These are phyloP conservation scores for Schizophyllum amplum DNA, from an alignment of 1,284 basidiomycete species.

Conservation along the genomic window DNA sequence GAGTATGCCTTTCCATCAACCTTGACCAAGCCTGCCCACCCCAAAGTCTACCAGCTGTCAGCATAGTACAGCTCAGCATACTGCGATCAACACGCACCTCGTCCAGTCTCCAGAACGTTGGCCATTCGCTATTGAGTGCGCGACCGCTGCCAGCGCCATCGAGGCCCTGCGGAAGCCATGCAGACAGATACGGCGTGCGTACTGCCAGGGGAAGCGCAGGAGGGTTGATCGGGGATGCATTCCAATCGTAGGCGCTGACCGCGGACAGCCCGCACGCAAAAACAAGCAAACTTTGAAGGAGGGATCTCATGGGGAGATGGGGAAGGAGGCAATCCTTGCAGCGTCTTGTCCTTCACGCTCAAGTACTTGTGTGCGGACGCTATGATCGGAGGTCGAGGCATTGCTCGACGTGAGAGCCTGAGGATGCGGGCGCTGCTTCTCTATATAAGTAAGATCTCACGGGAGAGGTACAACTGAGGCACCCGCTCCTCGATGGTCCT, in stretches of 20 bases:
- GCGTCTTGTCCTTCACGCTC: too few species aligned
- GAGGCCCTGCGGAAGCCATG: conserved; percentile 45
- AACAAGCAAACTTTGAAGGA: not conserved
- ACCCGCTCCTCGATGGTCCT: too few species aligned
- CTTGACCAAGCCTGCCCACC: conserved; percentile 61
- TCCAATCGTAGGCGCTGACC: conserved; percentile 31
- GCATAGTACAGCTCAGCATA: not conserved
- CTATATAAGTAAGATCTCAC: too few species aligned
- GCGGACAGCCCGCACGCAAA: conserved; percentile 7
- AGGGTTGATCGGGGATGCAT: conserved; percentile 50
- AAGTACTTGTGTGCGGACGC: too few species aligned
- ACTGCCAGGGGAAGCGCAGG: conserved; percentile 53
- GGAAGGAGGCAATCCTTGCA: not conserved
- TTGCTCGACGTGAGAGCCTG: too few species aligned
- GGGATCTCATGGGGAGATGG: not conserved
- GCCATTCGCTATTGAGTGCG: conserved; percentile 55
- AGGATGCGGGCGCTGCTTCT: too few species aligned
- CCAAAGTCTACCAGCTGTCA: conserved; percentile 35
- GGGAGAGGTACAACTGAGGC: too few species aligned
- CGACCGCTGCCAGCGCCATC: conserved; percentile 29
- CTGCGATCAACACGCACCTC: conserved; percentile 22
- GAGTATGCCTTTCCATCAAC: conserved; percentile 52
- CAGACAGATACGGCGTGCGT: conserved; percentile 54
- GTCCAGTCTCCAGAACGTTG: conserved; percentile 58
- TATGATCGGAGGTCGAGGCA: too few species aligned